These are phyloP conservation scores for Tetrahymena malaccensis DNA, from an alignment of 73 alveolate species.

Conservation along the genomic window DNA sequence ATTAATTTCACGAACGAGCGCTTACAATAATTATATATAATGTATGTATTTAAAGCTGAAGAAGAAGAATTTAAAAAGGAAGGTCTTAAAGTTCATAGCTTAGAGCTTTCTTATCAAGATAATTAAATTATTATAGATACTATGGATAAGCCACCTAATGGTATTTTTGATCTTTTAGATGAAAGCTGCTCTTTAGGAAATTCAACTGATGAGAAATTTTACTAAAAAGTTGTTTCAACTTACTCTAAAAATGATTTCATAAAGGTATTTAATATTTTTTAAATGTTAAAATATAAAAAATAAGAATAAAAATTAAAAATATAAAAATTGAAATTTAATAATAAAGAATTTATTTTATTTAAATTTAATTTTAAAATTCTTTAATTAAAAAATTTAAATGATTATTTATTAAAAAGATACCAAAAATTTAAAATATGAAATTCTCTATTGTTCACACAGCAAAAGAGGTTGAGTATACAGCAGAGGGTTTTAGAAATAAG, in stretches of 20 bases:
- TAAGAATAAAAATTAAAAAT: too few relatives aligned
- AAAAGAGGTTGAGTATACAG: constrained; percentile 71
- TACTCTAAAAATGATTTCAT: neutral
- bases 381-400: too few relatives aligned
- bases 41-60: constrained; percentile 87
- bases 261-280: too few relatives aligned
- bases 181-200: constrained; percentile 43
- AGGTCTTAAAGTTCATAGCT: constrained; percentile 31
- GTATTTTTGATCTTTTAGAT: constrained; percentile 60
- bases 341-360: too few relatives aligned
- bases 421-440: constrained; percentile 32
- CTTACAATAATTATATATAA: constrained; percentile 82
- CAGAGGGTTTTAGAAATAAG: constrained; percentile 75
- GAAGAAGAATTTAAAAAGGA: constrained; percentile 55
- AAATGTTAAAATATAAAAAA: too few relatives aligned
- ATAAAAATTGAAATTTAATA: too few relatives aligned
- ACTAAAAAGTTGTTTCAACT: neutral
- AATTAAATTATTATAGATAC: constrained; percentile 38
- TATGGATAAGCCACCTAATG: constrained; percentile 54
- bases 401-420: neutral
- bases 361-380: too few relatives aligned
- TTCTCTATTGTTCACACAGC: constrained; percentile 78
- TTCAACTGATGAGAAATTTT: neutral
- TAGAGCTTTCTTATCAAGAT: constrained; percentile 9
- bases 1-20: constrained; percentile 93